Conservation (phyloP, 2,329 filamentous ascomycete species). For the Trichophyton schoenleinii region DNA sequence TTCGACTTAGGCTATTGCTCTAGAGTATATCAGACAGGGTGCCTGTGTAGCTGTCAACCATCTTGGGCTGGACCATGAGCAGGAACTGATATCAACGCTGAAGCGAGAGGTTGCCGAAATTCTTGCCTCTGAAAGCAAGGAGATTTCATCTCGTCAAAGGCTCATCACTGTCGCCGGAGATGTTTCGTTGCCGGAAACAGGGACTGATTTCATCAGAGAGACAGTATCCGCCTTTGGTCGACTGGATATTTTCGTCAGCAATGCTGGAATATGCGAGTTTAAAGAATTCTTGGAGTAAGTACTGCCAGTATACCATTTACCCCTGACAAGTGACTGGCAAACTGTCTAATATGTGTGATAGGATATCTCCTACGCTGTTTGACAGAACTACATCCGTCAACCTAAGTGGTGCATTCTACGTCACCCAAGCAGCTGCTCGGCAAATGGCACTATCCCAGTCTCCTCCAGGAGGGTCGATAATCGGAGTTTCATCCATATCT, state of each 20-base stretch:
- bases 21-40: constrained; percentile 66
- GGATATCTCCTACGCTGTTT: constrained; percentile 57
- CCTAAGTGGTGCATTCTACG: constrained; percentile 77
- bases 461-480: constrained; percentile 64
- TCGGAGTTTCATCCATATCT: constrained; percentile 31
- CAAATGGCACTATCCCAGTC: constrained; percentile 66
- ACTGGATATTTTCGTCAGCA: constrained; percentile 70
- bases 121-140: constrained; percentile 1
- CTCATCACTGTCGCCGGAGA: constrained; percentile 64
- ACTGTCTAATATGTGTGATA: constrained; percentile 17
- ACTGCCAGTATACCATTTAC: background rate
- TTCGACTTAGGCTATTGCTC: constrained; percentile 50
- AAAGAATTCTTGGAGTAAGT: constrained; percentile 64
- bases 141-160: constrained; percentile 15
- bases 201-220: constrained; percentile 51
- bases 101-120: constrained; percentile 24
- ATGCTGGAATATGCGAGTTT: constrained; percentile 81
- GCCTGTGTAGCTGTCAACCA: constrained; percentile 72
- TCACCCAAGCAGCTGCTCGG: constrained; percentile 69
- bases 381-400: constrained; percentile 63
- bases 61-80: constrained; percentile 37
- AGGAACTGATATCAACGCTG: constrained; percentile 38
- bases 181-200: constrained; percentile 61
- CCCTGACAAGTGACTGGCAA: constrained; percentile 2
- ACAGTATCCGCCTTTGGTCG: constrained; percentile 46